Evolutionary conservation across 441 rosid species (phyloP).

Genomic region (Populus trichocarpa): DNA sequence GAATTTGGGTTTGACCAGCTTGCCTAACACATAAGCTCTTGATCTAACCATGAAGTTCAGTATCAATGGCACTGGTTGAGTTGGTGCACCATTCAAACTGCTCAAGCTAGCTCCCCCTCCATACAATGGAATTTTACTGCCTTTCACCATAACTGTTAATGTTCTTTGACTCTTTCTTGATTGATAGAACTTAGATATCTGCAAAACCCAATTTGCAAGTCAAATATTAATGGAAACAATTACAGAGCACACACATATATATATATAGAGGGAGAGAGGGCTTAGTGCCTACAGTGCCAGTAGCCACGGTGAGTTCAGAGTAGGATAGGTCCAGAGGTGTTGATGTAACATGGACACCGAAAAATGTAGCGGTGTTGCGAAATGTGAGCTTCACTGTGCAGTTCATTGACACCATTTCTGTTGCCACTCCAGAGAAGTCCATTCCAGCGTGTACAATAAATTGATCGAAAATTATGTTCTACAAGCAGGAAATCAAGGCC

Average conservation of each 20-base stretch:
- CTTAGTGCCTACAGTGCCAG: constrained; percentile 58
- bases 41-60: constrained; percentile 61
- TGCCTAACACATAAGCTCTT: constrained; percentile 73
- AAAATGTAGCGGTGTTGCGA: constrained; percentile 76
- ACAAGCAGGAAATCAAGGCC: not conserved
- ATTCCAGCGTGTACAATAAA: constrained; percentile 81
- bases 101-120: constrained; percentile 69
- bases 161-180: constrained; percentile 69
- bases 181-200: constrained; percentile 73
- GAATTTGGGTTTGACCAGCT: constrained; percentile 77
- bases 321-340: constrained; percentile 65
- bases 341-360: constrained; percentile 79
- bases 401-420: constrained; percentile 77
- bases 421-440: constrained; percentile 80
- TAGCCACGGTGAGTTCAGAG: constrained; percentile 65
- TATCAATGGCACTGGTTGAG: constrained; percentile 53
- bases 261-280: not conserved
- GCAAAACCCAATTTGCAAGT: constrained; percentile 18
- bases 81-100: constrained; percentile 40
- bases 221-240: not conserved
- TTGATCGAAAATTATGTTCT: constrained; percentile 72
- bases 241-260: too few species aligned
- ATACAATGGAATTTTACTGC: constrained; percentile 67
- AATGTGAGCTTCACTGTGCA: constrained; percentile 65
- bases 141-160: constrained; percentile 43